Conservation (phyloP, 2,329 filamentous ascomycete species). For the Furcasterigmium furcatum region DNA sequence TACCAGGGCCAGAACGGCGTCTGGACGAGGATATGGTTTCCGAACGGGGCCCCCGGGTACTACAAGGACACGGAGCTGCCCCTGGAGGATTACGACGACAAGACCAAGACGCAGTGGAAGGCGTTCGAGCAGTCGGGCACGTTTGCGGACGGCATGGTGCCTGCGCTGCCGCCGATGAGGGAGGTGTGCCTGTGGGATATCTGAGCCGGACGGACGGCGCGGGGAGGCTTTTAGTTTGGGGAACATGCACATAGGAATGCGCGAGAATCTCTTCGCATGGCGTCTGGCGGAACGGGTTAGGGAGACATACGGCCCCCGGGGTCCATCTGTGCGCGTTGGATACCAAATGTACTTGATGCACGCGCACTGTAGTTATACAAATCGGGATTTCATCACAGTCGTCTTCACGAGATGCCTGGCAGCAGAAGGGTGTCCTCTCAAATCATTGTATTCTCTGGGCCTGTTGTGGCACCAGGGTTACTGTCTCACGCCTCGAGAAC, state of each 20-base stretch:
- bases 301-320: too few relatives aligned
- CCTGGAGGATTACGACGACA: slow-evolving; percentile 54
- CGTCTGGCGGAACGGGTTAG: too few relatives aligned
- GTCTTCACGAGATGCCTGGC: too few relatives aligned
- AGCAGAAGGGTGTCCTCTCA: not conserved
- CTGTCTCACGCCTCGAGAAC: not conserved
- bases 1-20: slow-evolving; percentile 49
- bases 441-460: too few relatives aligned
- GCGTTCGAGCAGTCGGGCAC: slow-evolving; percentile 60
- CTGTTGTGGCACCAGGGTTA: not conserved
- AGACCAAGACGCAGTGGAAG: slow-evolving; percentile 60
- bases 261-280: too few relatives aligned
- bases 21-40: slow-evolving; percentile 69
- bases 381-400: too few relatives aligned
- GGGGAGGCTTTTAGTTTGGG: too few relatives aligned
- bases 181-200: slow-evolving; percentile 76
- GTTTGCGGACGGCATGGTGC: slow-evolving; percentile 71
- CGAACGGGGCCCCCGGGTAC: slow-evolving; percentile 63
- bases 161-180: slow-evolving; percentile 71
- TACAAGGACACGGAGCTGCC: slow-evolving; percentile 61
- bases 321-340: too few relatives aligned
- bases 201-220: too few relatives aligned
- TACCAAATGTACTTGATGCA: too few relatives aligned
- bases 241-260: not conserved
- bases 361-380: too few relatives aligned